A percentile compares a stretch with the other conserved stretches of the same genome.
Conservation (phyloP, 2,329 filamentous ascomycete genomes). For the Pseudogymnoascus sp. region DNA sequence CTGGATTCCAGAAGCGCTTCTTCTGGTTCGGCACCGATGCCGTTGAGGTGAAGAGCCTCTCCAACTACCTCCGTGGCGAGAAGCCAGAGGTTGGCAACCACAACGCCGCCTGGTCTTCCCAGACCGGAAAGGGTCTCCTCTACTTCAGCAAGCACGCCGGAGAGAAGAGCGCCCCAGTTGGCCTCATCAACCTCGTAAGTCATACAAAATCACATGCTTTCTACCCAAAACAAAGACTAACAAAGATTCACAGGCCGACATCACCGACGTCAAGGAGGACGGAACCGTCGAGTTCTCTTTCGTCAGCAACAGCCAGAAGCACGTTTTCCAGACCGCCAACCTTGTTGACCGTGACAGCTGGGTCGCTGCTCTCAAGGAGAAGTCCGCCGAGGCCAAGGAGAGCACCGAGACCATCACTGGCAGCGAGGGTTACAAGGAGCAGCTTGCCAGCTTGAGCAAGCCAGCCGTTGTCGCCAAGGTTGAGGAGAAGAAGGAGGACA, state of each 20-base stretch:
- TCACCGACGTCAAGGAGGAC: constrained; percentile 61
- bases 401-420: constrained; percentile 64
- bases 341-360: constrained; percentile 82
- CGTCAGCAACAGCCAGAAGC: constrained; percentile 80
- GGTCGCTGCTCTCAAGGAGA: constrained; percentile 75
- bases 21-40: constrained; percentile 78
- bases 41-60: constrained; percentile 65
- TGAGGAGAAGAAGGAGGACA: constrained; percentile 33
- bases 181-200: constrained; percentile 79
- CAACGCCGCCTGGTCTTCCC: constrained; percentile 78
- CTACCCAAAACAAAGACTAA: constrained; percentile 23
- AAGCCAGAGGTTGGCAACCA: constrained; percentile 75
- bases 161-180: constrained; percentile 73
- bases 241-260: constrained; percentile 42
- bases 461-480: constrained; percentile 29
- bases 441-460: constrained; percentile 32
- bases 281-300: constrained; percentile 78
- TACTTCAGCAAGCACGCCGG: constrained; percentile 72
- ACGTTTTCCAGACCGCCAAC: constrained; percentile 78
- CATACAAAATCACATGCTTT: neutral
- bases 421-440: constrained; percentile 78
- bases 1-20: constrained; percentile 77
- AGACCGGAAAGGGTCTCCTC: constrained; percentile 91
- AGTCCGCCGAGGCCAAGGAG: constrained; percentile 79
- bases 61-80: constrained; percentile 76